Base-by-base conservation (phyloP, 2,329 filamentous ascomycete species). In the Aureobasidium pullulans region DNA sequence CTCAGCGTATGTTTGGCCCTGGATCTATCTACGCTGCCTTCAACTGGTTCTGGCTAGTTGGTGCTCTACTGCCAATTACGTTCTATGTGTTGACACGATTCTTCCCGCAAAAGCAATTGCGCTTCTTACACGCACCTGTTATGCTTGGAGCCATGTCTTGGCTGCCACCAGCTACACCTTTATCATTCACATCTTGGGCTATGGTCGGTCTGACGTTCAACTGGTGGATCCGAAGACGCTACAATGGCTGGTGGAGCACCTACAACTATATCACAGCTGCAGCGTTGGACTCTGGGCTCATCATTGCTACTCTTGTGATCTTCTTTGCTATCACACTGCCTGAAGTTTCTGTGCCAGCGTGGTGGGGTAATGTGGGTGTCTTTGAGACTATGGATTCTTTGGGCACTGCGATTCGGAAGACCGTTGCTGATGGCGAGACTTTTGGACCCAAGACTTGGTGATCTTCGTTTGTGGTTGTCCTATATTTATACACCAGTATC, bases 1-100 rank as follows among this genome's bases (percentile, higher is more conserved):
- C 90, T 0, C 75, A 79, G 57, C 86, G 91, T 65, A 94, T 95
- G 77, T 95, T 95, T 66, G 90, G 90, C 0, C 80, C 81, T 1
- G 80, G 80, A 31, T 89, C 88, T 15, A 84, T 89, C 6, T 95
- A 96, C 70, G 48, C 34, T 6, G 32, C 48, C 2, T 50, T 50
- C 1, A 82, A 95, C 2, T 95, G 88, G 88, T 89, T 87, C 59
- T 95, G 95, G 73, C 79, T 88, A 11, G 34, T 50, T 4, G 90
- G 90, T 19, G 87, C 87, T 37, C 68, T 93, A 19, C 81, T 89
- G 0, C 90, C 90, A 0, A 78, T 94, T 11, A 80, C 84, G 0
- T 76, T 95, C 1, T 95, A 87, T 85, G 76, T 88, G 4, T 84
- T 91, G 29, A 60, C 61, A 3, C 60, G 60, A 40, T 31, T 57